These are phyloP conservation scores for Pythium utonaiense DNA, from an alignment of 352 stramenopile species.

Conservation along the genomic window DNA sequence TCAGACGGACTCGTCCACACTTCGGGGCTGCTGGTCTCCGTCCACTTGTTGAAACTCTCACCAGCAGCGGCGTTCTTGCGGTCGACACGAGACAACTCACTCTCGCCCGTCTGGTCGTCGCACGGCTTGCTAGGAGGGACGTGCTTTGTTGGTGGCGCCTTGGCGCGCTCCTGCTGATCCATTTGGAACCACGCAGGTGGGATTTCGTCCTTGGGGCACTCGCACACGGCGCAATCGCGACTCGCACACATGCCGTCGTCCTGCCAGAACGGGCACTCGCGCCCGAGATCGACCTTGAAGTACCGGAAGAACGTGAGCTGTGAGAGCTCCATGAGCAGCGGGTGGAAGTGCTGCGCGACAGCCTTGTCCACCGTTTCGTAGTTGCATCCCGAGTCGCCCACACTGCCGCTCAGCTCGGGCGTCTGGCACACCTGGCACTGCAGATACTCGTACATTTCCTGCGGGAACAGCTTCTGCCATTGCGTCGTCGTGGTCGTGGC, in stretches of 20 bases:
- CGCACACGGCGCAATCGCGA: conserved; percentile 87
- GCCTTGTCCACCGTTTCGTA: conserved; percentile 85
- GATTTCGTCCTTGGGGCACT: conserved; percentile 87
- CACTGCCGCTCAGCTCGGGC: conserved; percentile 73
- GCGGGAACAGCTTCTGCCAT: conserved; percentile 43
- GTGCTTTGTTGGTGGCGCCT: conserved; percentile 19
- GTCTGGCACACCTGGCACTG: conserved; percentile 83
- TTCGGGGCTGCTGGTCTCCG: conserved; percentile 51
- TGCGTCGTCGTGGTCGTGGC: conserved; percentile 3
- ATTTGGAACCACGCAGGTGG: conserved; percentile 74
- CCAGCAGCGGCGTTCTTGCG: conserved; percentile 67
- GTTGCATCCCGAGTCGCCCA: conserved; percentile 81
- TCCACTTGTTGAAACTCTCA: conserved; percentile 59
- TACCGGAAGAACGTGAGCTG: conserved; percentile 90
- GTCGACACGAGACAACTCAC: conserved; percentile 69
- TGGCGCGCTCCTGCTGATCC: conserved; percentile 36
- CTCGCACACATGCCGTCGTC: conserved; percentile 90
- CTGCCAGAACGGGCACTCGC: conserved; percentile 88
- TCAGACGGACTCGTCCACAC: conserved; percentile 60
- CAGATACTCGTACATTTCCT: conserved; percentile 73
- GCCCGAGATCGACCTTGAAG: conserved; percentile 91
- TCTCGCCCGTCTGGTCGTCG: conserved; percentile 64
- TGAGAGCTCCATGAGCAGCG: conserved; percentile 72
- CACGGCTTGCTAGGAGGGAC: conserved; percentile 1
- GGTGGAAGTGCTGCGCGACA: conserved; percentile 78